Conservation (phyloP, 1,139 yeast genomes). For the Hansenula anomala region DNA sequence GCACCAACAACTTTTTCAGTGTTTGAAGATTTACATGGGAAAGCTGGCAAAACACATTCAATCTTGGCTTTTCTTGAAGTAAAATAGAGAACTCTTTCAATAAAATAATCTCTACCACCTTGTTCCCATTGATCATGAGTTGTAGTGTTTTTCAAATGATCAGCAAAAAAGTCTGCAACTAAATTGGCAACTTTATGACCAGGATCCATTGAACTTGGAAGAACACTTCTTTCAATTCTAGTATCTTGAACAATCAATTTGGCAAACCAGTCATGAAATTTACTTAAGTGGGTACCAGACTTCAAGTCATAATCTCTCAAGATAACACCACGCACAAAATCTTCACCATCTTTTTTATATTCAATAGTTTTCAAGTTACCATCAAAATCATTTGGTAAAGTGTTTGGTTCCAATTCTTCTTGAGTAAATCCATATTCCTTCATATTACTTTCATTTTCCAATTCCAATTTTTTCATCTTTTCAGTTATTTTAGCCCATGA, state of each 20-base stretch:
- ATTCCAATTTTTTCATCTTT: conserved; percentile 1
- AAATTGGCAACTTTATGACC: conserved; percentile 21
- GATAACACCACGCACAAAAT: conserved; percentile 30
- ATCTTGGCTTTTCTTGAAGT: conserved; percentile 41
- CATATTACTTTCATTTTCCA: not conserved
- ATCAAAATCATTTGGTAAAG: conserved; percentile 7
- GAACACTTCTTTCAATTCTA: conserved; percentile 20
- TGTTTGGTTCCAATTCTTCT: not conserved
- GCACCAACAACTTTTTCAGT: conserved; percentile 45
- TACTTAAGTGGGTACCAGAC: conserved; percentile 4
- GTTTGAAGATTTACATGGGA: conserved; percentile 61
- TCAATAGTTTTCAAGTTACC: conserved; percentile 25
- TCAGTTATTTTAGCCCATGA: conserved; percentile 23
- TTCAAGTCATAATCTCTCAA: conserved; percentile 24
- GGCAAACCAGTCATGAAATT: conserved; percentile 33
- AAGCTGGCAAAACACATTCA: conserved; percentile 59
- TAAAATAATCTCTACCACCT: conserved; percentile 40
- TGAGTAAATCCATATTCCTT: not conserved
- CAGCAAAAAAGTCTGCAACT: conserved; percentile 36
- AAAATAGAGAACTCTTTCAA: conserved; percentile 39
- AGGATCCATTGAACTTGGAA: conserved; percentile 12
- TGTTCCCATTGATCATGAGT: conserved; percentile 43
- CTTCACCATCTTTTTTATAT: conserved; percentile 22
- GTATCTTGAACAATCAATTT: conserved; percentile 29
- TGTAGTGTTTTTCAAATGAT: conserved; percentile 42